Conservation (phyloP, 2,329 filamentous ascomycete genomes). For the Talaromyces sp. region DNA sequence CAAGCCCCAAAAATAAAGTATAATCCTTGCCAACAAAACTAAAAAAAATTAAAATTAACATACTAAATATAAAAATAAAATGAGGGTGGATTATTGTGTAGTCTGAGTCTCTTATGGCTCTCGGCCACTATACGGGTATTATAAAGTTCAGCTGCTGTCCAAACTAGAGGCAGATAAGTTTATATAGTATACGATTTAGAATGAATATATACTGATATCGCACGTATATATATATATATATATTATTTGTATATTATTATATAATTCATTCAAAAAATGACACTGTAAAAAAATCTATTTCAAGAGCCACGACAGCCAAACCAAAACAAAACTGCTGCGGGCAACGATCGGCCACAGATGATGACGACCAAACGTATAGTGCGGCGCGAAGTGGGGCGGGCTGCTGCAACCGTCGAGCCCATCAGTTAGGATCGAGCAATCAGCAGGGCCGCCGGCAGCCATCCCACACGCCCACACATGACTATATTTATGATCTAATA, state of each 20-base stretch:
- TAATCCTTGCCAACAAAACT: background rate
- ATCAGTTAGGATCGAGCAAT: background rate
- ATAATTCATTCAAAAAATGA: too few species aligned
- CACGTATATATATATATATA: too few species aligned
- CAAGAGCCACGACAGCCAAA: background rate
- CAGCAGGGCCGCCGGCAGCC: background rate
- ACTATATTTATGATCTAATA: background rate
- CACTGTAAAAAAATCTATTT: background rate
- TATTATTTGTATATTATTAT: too few species aligned
- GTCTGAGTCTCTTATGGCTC: background rate
- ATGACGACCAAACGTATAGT: background rate
- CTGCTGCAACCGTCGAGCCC: slow-evolving; percentile 1
- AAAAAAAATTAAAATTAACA: background rate
- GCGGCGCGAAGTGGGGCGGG: background rate
- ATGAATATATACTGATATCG: too few species aligned
- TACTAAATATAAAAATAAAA: background rate
- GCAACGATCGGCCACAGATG: background rate
- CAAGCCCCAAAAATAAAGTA: background rate
- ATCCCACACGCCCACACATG: background rate
- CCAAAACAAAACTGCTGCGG: background rate
- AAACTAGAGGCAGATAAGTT: too few species aligned
- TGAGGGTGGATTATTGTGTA: too few species aligned
- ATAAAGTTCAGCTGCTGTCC: too few species aligned
- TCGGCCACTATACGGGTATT: background rate
- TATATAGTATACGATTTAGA: too few species aligned